Evolutionary conservation across 225 moss, liverwort and hornwort genomes (phyloP), one percentile per base, ranked within the genome.

Genomic region (Polytrichum formosum): DNA sequence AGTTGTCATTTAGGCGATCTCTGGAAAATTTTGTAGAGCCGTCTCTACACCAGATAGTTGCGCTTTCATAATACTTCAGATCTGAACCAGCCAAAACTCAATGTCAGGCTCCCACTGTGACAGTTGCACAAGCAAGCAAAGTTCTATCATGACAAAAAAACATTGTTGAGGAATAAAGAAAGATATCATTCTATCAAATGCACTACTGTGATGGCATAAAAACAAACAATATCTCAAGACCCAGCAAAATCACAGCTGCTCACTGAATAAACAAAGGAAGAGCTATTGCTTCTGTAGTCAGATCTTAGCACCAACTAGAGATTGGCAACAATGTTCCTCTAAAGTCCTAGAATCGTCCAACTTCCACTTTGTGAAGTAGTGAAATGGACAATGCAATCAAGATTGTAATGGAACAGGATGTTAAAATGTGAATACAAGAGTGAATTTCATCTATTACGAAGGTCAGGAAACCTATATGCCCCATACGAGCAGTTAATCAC

Each of bases 1-100:
- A 97, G 71, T 94, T 85, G 68, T 97, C 96, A 74, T 97, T 97
- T 6, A 97, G 86, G 46, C 91, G 94, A 81, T 88, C 91, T 68
- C 76, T 87, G 66, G 81, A 23, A 54, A 97, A 82, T 21, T 72
- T 79, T 69, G 85, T 91, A 6, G 86, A 89, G 55, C 92, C 91
- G 85, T 97, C 94, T 74, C 80, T 94, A 75, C 96, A 97, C 80
- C 74, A 82, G 66, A 97, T 92, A 54, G 85, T 66, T 70, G 88
- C 87, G 54, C 87, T 86, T 79, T 90, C 89, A 66, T 84, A 97
- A 62, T 92, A 92, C 77, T 89, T 91, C 70, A 91, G 87, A 90
- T 97, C 96, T 96, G 87, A 65, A 29, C 69, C 70, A 56, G 21
- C 58, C 53, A 71, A 64, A 71, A 56, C 53, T 69, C 71, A 23